These are phyloP conservation scores for Clavispora santaluciae DNA, from an alignment of 805 yeast species.

Conservation along the genomic window DNA sequence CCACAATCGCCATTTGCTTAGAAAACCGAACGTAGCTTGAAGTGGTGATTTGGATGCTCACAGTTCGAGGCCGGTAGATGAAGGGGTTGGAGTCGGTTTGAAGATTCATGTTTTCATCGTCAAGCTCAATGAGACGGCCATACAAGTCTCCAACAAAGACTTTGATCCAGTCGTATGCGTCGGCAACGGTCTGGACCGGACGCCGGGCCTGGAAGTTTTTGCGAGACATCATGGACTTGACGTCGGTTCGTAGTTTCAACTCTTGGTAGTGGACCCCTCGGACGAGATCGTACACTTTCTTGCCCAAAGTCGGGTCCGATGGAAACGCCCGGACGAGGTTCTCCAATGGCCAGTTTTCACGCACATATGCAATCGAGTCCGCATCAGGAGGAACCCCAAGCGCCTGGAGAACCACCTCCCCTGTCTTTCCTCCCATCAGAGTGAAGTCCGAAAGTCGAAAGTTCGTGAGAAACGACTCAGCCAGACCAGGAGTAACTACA, in stretches of 20 bases:
- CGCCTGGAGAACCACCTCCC: conserved; percentile 50
- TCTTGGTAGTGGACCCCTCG: conserved; percentile 59
- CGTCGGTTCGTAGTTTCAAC: conserved; percentile 52
- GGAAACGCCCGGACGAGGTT: conserved; percentile 17
- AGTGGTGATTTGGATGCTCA: conserved; percentile 37
- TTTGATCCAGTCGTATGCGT: conserved; percentile 70
- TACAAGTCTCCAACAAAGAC: conserved; percentile 79
- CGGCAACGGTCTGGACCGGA: conserved; percentile 46
- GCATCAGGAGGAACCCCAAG: conserved; percentile 46
- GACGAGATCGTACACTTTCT: conserved; percentile 53
- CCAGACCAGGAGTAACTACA: conserved; percentile 47
- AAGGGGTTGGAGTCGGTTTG: conserved; percentile 19
- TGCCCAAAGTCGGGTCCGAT: conserved; percentile 47
- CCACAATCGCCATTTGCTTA: conserved; percentile 38
- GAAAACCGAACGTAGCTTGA: conserved; percentile 24
- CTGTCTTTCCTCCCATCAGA: conserved; percentile 89
- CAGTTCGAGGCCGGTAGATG: conserved; percentile 50
- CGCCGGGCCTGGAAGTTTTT: conserved; percentile 67
- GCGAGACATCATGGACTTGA: conserved; percentile 84
- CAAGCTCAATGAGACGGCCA: conserved; percentile 66
- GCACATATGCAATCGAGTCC: conserved; percentile 45
- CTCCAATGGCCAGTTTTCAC: conserved; percentile 41
- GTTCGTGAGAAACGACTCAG: conserved; percentile 50
- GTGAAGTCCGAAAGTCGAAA: conserved; percentile 73
- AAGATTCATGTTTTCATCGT: conserved; percentile 51